phyloP scores from a whole-genome alignment of 2,329 filamentous ascomycete species.

The Verticillium albo-atrum region DNA sequence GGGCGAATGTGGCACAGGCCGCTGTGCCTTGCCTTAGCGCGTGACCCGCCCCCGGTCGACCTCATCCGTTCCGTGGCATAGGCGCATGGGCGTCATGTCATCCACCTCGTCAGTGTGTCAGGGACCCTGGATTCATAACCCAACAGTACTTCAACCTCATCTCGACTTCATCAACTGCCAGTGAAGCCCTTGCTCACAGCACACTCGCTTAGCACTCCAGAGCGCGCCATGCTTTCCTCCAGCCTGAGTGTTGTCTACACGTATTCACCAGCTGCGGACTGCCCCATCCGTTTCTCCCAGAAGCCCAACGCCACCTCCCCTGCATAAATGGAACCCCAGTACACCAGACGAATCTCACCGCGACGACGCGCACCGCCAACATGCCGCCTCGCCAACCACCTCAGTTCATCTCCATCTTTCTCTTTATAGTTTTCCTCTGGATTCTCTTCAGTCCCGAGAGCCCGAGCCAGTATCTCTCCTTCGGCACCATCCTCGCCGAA shows the following conservation, averaged over 20 bases:
- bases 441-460: constrained; percentile 34
- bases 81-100: background rate
- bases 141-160: background rate
- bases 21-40: background rate
- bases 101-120: background rate
- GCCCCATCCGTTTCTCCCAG: background rate
- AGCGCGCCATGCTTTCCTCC: background rate
- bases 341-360: background rate
- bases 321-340: background rate
- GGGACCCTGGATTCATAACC: background rate
- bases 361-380: constrained; percentile 16
- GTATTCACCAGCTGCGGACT: background rate
- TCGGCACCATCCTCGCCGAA: constrained; percentile 29
- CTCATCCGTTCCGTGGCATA: too few relatives aligned
- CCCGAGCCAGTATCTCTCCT: constrained; percentile 3
- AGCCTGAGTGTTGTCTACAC: background rate
- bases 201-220: background rate
- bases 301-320: background rate
- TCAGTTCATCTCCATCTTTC: constrained; percentile 33
- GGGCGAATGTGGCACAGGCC: background rate
- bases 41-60: background rate
- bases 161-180: background rate
- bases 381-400: constrained; percentile 35
- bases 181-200: background rate
- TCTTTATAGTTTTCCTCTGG: constrained; percentile 40